phyloP scores from a whole-genome alignment of 176 grass and related monocot genomes.

The Zea luxurians region DNA sequence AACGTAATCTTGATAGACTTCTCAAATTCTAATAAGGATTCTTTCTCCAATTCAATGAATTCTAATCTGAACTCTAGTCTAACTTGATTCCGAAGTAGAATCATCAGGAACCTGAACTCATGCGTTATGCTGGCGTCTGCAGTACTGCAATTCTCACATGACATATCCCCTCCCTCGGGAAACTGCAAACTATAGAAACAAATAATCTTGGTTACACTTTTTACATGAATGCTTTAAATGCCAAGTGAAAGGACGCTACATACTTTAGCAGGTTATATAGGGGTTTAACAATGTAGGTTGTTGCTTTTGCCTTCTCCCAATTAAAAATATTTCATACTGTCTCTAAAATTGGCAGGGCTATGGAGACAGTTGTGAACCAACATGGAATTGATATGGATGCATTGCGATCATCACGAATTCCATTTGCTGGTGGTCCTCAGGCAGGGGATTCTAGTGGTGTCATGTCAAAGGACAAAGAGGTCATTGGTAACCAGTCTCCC shows the following conservation, averaged over 20 bases:
- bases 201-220: constrained; percentile 7
- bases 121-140: background rate
- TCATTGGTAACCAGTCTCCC: constrained; percentile 50
- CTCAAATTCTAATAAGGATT: background rate
- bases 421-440: constrained; percentile 64
- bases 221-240: constrained; percentile 23
- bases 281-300: background rate
- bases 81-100: background rate
- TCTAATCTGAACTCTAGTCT: background rate
- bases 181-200: constrained; percentile 1
- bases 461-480: constrained; percentile 76
- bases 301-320: background rate
- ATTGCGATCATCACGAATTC: constrained; percentile 68
- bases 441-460: constrained; percentile 56
- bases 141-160: background rate
- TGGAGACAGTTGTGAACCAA: constrained; percentile 97
- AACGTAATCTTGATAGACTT: background rate
- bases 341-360: constrained; percentile 57
- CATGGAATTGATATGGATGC: constrained; percentile 91
- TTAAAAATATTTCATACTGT: constrained; percentile 18
- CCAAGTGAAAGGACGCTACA: background rate
- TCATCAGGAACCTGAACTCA: background rate
- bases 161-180: background rate
- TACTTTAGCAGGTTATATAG: constrained; percentile 7
- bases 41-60: background rate